Evolutionary conservation across 164 flowering plant genomes (phyloP).

Genomic region (Kalanchoe fedtschenkoi): DNA sequence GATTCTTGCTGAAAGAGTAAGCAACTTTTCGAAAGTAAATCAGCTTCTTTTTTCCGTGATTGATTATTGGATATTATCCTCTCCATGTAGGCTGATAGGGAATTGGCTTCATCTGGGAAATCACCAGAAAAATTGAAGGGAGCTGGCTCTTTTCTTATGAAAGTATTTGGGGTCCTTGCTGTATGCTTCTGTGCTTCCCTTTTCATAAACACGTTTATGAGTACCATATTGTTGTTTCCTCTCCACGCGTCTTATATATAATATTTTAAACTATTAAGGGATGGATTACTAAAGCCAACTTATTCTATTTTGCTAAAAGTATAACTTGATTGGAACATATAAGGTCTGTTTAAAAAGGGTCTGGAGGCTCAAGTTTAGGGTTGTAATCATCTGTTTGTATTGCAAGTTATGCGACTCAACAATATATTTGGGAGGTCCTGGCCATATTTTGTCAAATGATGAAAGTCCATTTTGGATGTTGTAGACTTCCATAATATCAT

Average conservation of each 20-base stretch:
- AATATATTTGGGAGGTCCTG: too few species aligned
- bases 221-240: not conserved
- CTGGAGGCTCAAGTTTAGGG: too few species aligned
- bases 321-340: not conserved
- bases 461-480: not conserved
- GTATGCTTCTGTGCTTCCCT: constrained; percentile 28
- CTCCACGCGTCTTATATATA: not conserved
- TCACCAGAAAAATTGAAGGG: constrained; percentile 84
- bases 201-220: not conserved
- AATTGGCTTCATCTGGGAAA: constrained; percentile 70
- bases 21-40: not conserved
- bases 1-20: constrained; percentile 88
- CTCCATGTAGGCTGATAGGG: constrained; percentile 71
- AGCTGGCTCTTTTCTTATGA: constrained; percentile 98
- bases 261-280: not conserved
- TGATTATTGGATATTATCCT: not conserved
- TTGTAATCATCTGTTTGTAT: too few species aligned
- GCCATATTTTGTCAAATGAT: not conserved
- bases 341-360: not conserved
- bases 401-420: too few species aligned
- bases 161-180: constrained; percentile 97
- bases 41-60: not conserved
- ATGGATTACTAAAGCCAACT: not conserved
- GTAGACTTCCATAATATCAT: not conserved
- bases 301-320: not conserved